Evolutionary conservation across 257 asterid genomes (phyloP).

Genomic region (Forsythia suspensa): DNA sequence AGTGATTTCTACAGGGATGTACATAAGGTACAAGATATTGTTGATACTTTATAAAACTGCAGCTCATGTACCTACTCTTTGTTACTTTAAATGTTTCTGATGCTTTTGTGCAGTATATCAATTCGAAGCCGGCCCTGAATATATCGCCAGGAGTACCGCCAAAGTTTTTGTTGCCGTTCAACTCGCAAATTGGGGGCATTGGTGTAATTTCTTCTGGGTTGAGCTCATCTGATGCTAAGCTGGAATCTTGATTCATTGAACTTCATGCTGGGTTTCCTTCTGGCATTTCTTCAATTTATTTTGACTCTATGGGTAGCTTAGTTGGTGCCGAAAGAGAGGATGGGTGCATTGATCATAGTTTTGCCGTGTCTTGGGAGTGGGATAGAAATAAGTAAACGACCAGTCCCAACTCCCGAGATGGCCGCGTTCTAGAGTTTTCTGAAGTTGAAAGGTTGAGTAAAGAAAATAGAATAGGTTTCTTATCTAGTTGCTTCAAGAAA

Average conservation of each 20-base stretch:
- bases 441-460: constrained; percentile 29
- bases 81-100: background rate
- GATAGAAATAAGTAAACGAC: constrained; percentile 47
- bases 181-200: constrained; percentile 38
- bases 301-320: background rate
- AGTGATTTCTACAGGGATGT: constrained; percentile 57
- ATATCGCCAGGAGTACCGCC: constrained; percentile 48
- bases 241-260: constrained; percentile 49
- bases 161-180: constrained; percentile 39
- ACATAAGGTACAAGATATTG: constrained; percentile 45
- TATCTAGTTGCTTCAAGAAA: constrained; percentile 36
- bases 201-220: constrained; percentile 51
- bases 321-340: constrained; percentile 8
- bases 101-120: constrained; percentile 56
- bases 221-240: constrained; percentile 56
- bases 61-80: background rate
- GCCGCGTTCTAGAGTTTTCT: constrained; percentile 25
- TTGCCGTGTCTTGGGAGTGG: constrained; percentile 30
- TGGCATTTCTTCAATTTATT: constrained; percentile 21
- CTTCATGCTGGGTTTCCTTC: constrained; percentile 15
- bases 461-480: constrained; percentile 46
- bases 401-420: constrained; percentile 25
- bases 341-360: constrained; percentile 23
- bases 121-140: constrained; percentile 59
- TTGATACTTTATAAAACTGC: background rate